Evolutionary conservation across 2,329 filamentous ascomycete species (phyloP).

Genomic region (Teratosphaeria gauchensis): DNA sequence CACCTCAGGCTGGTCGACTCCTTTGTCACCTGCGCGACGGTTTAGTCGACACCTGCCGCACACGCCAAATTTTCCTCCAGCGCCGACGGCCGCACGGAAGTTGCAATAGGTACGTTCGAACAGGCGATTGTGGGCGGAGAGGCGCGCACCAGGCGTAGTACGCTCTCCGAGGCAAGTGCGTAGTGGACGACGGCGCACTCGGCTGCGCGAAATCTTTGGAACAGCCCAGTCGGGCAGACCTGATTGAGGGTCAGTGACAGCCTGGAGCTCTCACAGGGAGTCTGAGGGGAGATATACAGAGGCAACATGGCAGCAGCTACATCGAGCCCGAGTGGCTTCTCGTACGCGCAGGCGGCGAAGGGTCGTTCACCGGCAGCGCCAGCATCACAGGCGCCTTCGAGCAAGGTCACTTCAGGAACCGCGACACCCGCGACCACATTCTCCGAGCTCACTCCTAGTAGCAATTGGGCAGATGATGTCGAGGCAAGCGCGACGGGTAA

Average conservation of each 20-base stretch:
- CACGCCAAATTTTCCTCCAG: background rate
- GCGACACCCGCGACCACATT: conserved; percentile 33
- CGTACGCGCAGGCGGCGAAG: conserved; percentile 92
- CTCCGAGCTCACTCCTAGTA: conserved; percentile 26
- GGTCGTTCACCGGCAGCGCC: conserved; percentile 50
- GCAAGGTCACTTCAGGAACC: conserved; percentile 36
- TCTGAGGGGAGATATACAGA: background rate
- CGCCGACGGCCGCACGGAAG: background rate
- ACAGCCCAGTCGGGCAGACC: conserved; percentile 10
- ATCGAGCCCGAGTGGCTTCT: conserved; percentile 48
- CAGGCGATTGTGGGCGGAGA: background rate
- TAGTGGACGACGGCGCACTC: background rate
- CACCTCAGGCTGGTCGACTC: background rate
- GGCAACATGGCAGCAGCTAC: conserved; percentile 17
- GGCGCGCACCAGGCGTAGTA: background rate
- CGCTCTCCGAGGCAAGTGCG: background rate
- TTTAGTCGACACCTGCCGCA: background rate
- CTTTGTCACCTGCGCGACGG: background rate
- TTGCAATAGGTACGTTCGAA: background rate
- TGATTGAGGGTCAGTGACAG: conserved; percentile 6
- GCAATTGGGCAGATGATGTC: conserved; percentile 40
- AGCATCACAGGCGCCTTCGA: conserved; percentile 34
- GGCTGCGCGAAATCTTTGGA: conserved; percentile 1
- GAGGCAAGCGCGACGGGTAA: conserved; percentile 32
- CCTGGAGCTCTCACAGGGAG: background rate